These are phyloP conservation scores for Thyridium curvatum DNA, from an alignment of 2,329 filamentous ascomycete species.

Conservation along the genomic window DNA sequence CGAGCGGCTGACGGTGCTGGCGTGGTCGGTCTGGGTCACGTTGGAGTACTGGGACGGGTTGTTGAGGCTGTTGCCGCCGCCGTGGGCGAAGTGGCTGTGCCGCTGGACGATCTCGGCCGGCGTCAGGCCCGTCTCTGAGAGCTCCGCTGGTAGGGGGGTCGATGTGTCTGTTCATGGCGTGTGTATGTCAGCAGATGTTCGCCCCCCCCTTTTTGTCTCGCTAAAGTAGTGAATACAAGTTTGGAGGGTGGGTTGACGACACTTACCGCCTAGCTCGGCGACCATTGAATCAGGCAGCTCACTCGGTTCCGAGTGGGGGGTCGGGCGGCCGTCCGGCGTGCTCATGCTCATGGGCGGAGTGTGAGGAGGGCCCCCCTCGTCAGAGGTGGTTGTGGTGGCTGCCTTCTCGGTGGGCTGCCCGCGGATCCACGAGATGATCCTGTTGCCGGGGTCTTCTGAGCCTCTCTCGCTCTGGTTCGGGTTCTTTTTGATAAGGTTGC, in stretches of 20 bases:
- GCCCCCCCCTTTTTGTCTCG: too few relatives aligned
- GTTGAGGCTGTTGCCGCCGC: slow-evolving; percentile 14
- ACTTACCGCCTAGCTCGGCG: slow-evolving; percentile 42
- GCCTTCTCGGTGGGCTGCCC: slow-evolving; percentile 37
- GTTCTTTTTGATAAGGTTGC: slow-evolving; percentile 30
- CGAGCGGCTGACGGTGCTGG: slow-evolving; percentile 18
- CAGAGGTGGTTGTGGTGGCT: slow-evolving; percentile 31
- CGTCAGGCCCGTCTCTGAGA: slow-evolving; percentile 35
- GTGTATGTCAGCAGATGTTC: neutral
- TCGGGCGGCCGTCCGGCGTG: too few relatives aligned
- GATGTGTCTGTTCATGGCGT: slow-evolving; percentile 32
- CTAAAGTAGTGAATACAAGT: too few relatives aligned
- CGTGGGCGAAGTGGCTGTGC: slow-evolving; percentile 20
- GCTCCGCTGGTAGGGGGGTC: slow-evolving; percentile 26
- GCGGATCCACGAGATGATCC: slow-evolving; percentile 47
- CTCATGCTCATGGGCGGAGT: slow-evolving; percentile 16
- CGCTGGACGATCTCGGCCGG: slow-evolving; percentile 31
- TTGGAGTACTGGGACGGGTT: slow-evolving; percentile 21
- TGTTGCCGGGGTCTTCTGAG: slow-evolving; percentile 39
- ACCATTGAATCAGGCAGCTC: slow-evolving; percentile 18
- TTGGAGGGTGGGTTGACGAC: too few relatives aligned
- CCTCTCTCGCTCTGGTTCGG: slow-evolving; percentile 23
- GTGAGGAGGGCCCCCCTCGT: too few relatives aligned
- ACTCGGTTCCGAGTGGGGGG: too few relatives aligned
- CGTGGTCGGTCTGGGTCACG: slow-evolving; percentile 20